Conservation (phyloP, 1,284 basidiomycete genomes). For the Cutaneotrichosporon dermatis region DNA sequence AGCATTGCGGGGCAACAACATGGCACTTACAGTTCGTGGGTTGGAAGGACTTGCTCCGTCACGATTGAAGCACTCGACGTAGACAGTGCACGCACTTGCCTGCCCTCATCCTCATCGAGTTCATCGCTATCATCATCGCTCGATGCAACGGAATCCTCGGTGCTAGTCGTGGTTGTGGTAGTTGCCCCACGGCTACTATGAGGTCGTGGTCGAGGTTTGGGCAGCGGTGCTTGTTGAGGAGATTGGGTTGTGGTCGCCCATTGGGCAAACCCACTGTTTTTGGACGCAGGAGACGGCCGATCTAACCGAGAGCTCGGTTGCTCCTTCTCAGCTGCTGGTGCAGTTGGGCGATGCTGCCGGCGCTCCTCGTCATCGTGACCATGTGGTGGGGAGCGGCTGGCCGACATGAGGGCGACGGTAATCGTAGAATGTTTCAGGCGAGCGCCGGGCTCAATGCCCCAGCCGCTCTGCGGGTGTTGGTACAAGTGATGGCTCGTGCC, state of each 20-base stretch:
- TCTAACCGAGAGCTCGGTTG: background rate
- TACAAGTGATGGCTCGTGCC: background rate
- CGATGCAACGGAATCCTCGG: slow-evolving; percentile 9
- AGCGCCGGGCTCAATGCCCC: slow-evolving; percentile 2
- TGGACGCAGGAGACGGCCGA: background rate
- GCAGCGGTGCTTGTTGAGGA: background rate
- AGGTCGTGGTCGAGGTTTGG: background rate
- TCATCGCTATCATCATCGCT: slow-evolving; percentile 17
- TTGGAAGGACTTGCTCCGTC: slow-evolving; percentile 1
- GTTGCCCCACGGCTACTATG: background rate
- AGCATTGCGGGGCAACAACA: background rate
- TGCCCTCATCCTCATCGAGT: slow-evolving; percentile 16
- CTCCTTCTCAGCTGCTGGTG: background rate
- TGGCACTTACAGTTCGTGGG: slow-evolving; percentile 1
- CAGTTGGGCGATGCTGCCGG: background rate
- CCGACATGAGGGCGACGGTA: slow-evolving; percentile 4
- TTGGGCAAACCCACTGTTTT: background rate
- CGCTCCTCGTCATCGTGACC: background rate
- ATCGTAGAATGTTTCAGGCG: background rate
- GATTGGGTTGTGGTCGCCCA: background rate
- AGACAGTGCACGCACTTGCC: background rate
- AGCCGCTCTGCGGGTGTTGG: background rate
- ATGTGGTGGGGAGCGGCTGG: slow-evolving; percentile 1
- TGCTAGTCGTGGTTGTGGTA: slow-evolving; percentile 2
- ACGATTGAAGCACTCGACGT: background rate